phyloP scores from a whole-genome alignment of 2,329 filamentous ascomycete genomes.

The Talaromyces funiculosus region DNA sequence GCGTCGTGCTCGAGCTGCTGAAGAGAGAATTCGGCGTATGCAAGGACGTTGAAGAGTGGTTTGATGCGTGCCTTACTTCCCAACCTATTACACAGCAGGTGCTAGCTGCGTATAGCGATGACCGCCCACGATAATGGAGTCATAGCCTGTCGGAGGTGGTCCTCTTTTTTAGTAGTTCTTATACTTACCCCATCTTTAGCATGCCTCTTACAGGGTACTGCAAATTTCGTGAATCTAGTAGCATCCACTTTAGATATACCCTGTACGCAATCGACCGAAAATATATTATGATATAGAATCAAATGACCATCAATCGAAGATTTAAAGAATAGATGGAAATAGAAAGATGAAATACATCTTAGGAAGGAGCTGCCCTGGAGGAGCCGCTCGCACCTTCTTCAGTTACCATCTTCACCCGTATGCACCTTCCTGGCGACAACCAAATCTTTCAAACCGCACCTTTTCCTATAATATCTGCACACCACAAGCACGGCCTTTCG shows the following conservation, averaged over 20 bases:
- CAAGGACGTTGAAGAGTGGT: conserved; percentile 32
- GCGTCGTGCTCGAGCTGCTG: conserved; percentile 80
- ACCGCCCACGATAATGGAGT: too few species aligned
- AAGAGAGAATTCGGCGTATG: conserved; percentile 73
- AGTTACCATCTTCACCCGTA: not conserved
- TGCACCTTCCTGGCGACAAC: not conserved
- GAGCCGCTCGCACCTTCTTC: not conserved
- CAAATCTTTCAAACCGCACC: not conserved
- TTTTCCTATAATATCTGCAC: not conserved
- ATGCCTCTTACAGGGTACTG: not conserved
- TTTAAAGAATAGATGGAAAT: not conserved
- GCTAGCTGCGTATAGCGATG: not conserved
- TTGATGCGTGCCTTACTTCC: not conserved
- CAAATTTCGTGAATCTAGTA: not conserved
- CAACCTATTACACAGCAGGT: not conserved
- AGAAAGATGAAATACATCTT: not conserved
- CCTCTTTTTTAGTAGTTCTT: too few species aligned
- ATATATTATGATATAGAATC: not conserved
- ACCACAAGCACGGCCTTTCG: not conserved
- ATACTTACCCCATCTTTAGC: too few species aligned
- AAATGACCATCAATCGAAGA: not conserved
- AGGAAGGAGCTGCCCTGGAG: not conserved
- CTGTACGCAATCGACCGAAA: not conserved
- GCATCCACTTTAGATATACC: not conserved
- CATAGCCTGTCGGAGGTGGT: too few species aligned